A percentile compares a stretch with the other conserved stretches of the same genome.
These are phyloP conservation scores for Prunella vulgaris DNA, from an alignment of 257 asterid genomes.

Conservation along the genomic window DNA sequence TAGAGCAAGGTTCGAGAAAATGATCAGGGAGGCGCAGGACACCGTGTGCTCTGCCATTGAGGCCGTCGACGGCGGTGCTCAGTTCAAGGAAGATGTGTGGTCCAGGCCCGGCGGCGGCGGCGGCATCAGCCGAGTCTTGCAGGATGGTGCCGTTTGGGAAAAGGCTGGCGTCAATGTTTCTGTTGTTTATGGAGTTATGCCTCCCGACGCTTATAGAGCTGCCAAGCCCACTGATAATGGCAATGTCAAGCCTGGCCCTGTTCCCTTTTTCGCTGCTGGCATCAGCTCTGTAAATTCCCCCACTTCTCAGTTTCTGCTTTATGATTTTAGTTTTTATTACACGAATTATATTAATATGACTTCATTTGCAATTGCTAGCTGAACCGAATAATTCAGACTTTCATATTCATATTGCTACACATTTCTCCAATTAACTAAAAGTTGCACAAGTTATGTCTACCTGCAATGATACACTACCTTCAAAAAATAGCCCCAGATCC, in stretches of 20 bases:
- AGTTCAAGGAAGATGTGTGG: conserved; percentile 91
- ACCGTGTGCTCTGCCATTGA: conserved; percentile 71
- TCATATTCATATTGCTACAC: background rate
- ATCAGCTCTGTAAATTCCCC: conserved; percentile 75
- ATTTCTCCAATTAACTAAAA: background rate
- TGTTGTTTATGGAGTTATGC: conserved; percentile 96
- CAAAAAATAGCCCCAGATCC: background rate
- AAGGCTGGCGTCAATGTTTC: conserved; percentile 98
- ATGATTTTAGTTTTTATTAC: background rate
- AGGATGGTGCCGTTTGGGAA: conserved; percentile 88
- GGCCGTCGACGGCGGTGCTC: conserved; percentile 62
- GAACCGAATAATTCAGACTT: background rate
- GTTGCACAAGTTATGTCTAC: background rate
- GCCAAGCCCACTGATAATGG: conserved; percentile 76
- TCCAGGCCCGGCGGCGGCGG: conserved; percentile 99
- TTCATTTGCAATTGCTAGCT: background rate
- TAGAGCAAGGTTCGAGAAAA: conserved; percentile 75
- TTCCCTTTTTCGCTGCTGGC: conserved; percentile 97
- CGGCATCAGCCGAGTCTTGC: conserved; percentile 95
- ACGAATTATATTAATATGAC: too few species aligned
- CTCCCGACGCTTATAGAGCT: conserved; percentile 97
- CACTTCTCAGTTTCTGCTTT: background rate
- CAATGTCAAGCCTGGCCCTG: conserved; percentile 63
- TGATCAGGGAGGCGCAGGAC: conserved; percentile 90
- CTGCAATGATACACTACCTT: background rate